phyloP scores from a whole-genome alignment of 176 grass and related monocot genomes.

The Coix lacrymajobi region DNA sequence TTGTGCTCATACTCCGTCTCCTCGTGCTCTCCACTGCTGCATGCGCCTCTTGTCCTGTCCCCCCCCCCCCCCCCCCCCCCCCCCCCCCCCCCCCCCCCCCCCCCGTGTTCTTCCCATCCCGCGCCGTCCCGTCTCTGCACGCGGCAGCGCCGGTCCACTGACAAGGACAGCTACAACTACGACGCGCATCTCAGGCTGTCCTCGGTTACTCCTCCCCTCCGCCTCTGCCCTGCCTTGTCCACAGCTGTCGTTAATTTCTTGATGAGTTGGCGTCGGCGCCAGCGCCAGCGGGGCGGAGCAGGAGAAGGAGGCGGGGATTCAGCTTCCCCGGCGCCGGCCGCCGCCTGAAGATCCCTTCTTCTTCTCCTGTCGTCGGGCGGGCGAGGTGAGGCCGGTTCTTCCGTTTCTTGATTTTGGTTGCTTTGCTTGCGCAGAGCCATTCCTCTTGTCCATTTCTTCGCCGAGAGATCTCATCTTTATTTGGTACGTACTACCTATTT shows the following conservation, averaged over 20 bases:
- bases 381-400: background rate
- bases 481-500: background rate
- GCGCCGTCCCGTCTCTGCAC: background rate
- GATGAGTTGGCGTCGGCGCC: constrained; percentile 29
- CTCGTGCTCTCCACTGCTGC: constrained; percentile 45
- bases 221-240: background rate
- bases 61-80: background rate
- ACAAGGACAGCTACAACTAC: constrained; percentile 17
- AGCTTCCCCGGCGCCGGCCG: constrained; percentile 10
- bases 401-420: constrained; percentile 23
- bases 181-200: background rate
- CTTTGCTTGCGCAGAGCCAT: constrained; percentile 13
- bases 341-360: constrained; percentile 33
- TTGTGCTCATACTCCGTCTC: background rate
- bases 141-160: constrained; percentile 2
- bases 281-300: background rate
- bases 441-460: background rate
- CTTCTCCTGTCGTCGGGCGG: background rate
- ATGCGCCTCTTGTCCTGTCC: constrained; percentile 30
- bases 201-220: background rate
- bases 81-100: background rate
- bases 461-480: constrained; percentile 32
- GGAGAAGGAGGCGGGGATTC: background rate
- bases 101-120: constrained; percentile 15
- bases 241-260: background rate